These are phyloP conservation scores for Canavalia ensiformis DNA, from an alignment of 306 rosid species.

Conservation along the genomic window DNA sequence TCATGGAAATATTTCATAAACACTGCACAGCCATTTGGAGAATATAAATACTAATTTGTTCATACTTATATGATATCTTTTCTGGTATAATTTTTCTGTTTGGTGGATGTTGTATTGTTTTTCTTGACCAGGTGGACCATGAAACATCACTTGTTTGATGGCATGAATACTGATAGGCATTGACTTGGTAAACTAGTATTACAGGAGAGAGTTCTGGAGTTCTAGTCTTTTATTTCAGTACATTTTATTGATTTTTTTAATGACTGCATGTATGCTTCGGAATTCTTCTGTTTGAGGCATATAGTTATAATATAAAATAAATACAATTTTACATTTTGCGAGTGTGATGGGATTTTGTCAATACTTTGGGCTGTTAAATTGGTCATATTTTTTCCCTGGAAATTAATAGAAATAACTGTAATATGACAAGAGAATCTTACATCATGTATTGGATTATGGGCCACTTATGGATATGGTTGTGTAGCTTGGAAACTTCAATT, in stretches of 20 bases:
- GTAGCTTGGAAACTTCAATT: slow-evolving; percentile 30
- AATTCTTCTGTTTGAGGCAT: slow-evolving; percentile 13
- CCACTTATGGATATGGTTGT: neutral
- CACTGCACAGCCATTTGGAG: neutral
- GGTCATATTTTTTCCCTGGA: neutral
- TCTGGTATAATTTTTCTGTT: neutral
- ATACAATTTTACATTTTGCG: neutral
- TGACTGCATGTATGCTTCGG: neutral
- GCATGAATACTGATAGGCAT: slow-evolving; percentile 1
- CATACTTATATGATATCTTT: neutral
- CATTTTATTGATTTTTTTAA: neutral
- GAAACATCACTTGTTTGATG: neutral
- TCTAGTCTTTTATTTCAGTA: neutral
- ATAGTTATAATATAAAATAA: neutral
- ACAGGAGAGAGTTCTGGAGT: neutral
- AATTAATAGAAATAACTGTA: slow-evolving; percentile 6
- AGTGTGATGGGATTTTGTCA: neutral
- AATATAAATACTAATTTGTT: slow-evolving; percentile 1
- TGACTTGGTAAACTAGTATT: neutral
- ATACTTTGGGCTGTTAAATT: slow-evolving; percentile 2
- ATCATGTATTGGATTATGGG: slow-evolving; percentile 13
- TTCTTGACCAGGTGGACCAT: neutral
- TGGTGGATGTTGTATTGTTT: neutral
- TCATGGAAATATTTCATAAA: slow-evolving; percentile 25
- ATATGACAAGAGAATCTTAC: slow-evolving; percentile 3